A percentile compares a stretch with the other conserved stretches of the same genome.
Evolutionary conservation across 1,139 yeast species (phyloP).

Genomic region (Yamadazyma diospyri): DNA sequence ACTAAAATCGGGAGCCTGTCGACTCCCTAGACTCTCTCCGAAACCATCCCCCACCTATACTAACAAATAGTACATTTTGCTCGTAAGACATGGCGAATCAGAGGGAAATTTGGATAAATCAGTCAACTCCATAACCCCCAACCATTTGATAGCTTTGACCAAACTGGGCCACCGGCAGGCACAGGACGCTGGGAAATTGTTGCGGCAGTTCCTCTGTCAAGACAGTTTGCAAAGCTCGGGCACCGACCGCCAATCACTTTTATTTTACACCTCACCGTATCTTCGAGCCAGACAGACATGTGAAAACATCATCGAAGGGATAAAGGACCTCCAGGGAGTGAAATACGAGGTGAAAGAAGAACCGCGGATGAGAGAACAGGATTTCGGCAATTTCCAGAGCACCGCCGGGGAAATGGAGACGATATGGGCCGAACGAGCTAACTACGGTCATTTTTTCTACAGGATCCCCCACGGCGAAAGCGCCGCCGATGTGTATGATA

Average conservation of each 20-base stretch:
- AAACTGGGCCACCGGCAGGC: slow-evolving; percentile 69
- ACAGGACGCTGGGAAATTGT: slow-evolving; percentile 57
- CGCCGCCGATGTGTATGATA: slow-evolving; percentile 91
- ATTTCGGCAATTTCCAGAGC: slow-evolving; percentile 88
- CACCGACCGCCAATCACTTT: slow-evolving; percentile 20
- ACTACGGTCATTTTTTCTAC: slow-evolving; percentile 88
- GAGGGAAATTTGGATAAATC: slow-evolving; percentile 83
- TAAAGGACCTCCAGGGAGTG: slow-evolving; percentile 49
- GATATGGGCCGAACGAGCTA: slow-evolving; percentile 78
- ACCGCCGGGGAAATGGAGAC: slow-evolving; percentile 72
- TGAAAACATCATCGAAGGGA: slow-evolving; percentile 58
- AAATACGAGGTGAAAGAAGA: slow-evolving; percentile 67
- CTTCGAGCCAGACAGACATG: slow-evolving; percentile 78
- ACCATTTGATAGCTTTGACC: slow-evolving; percentile 74
- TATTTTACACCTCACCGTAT: slow-evolving; percentile 84
- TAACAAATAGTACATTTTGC: slow-evolving; percentile 54
- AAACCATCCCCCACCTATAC: too few relatives aligned
- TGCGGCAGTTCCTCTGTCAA: slow-evolving; percentile 51
- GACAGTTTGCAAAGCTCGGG: slow-evolving; percentile 31
- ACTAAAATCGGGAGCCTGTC: neutral
- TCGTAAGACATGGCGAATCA: slow-evolving; percentile 88
- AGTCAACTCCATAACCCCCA: slow-evolving; percentile 72
- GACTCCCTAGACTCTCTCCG: neutral
- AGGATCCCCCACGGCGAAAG: slow-evolving; percentile 91
- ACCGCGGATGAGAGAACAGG: slow-evolving; percentile 90